Evolutionary conservation across 2,329 filamentous ascomycete genomes (phyloP).

Genomic region (Talaromyces pinophilus): DNA sequence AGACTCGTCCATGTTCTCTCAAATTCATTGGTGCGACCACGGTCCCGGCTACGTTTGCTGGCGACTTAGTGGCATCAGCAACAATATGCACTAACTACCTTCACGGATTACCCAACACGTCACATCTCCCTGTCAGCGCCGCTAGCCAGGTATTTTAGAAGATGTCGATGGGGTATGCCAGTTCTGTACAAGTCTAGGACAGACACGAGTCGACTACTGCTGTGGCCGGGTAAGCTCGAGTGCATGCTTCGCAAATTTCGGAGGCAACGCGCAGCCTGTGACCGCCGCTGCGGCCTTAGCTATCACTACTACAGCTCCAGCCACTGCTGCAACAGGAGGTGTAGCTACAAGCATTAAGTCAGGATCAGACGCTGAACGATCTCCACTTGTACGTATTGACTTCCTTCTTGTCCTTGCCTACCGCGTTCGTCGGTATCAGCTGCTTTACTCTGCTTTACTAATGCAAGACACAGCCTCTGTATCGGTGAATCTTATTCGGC

Average conservation of each 20-base stretch:
- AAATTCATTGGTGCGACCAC: conserved; percentile 12
- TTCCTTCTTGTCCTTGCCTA: neutral
- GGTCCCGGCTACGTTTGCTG: neutral
- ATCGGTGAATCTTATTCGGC: neutral
- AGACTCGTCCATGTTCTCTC: conserved; percentile 4
- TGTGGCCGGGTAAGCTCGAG: conserved; percentile 16
- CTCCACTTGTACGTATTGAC: neutral
- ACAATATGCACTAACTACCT: conserved; percentile 11
- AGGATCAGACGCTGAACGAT: conserved; percentile 3
- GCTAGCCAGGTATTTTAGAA: conserved; percentile 13
- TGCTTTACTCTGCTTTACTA: conserved; percentile 1
- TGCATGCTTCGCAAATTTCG: conserved; percentile 17
- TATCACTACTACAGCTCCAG: neutral
- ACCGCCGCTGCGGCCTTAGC: neutral
- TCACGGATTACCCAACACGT: neutral
- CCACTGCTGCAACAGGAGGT: neutral
- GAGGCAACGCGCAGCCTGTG: neutral
- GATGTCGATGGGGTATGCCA: conserved; percentile 13
- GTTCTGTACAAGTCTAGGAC: conserved; percentile 12
- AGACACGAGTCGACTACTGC: conserved; percentile 13
- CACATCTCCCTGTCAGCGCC: neutral
- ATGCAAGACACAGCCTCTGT: neutral
- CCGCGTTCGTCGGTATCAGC: neutral
- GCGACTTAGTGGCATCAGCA: neutral
- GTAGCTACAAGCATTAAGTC: conserved; percentile 6